A percentile compares a stretch with the other conserved stretches of the same genome.
phyloP scores from a whole-genome alignment of 1,284 basidiomycete species.

The Cutaneotrichosporon arboriforme region DNA sequence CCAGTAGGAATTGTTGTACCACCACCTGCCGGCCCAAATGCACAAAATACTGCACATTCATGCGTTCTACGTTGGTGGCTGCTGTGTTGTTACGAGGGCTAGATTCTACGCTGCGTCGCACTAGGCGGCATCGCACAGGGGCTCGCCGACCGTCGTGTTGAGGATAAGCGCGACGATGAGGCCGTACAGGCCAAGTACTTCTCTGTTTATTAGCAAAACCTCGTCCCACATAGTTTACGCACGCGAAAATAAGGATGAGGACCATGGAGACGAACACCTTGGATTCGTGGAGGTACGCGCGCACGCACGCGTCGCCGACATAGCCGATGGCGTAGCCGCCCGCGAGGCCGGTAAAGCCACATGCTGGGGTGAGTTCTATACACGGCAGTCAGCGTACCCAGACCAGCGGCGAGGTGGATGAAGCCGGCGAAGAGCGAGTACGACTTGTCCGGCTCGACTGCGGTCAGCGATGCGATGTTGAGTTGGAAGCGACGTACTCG shows the following conservation, averaged over 20 bases:
- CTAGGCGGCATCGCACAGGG: slow-evolving; percentile 11
- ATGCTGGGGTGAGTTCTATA: slow-evolving; percentile 7
- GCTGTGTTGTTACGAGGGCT: neutral
- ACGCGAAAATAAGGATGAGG: slow-evolving; percentile 53
- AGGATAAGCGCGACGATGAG: slow-evolving; percentile 55
- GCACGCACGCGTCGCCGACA: slow-evolving; percentile 76
- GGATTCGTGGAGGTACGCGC: slow-evolving; percentile 55
- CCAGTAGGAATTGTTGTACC: slow-evolving; percentile 2
- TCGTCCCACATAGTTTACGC: slow-evolving; percentile 5
- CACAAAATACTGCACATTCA: neutral
- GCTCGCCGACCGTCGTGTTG: slow-evolving; percentile 46
- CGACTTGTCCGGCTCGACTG: slow-evolving; percentile 58
- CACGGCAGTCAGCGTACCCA: slow-evolving; percentile 53
- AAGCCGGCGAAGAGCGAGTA: slow-evolving; percentile 70
- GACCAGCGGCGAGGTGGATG: slow-evolving; percentile 87
- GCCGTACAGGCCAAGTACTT: slow-evolving; percentile 53
- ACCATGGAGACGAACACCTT: slow-evolving; percentile 71
- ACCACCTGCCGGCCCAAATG: neutral
- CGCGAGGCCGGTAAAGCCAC: slow-evolving; percentile 64
- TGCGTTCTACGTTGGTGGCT: slow-evolving; percentile 5
- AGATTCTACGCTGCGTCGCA: slow-evolving; percentile 1
- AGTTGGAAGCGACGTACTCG: slow-evolving; percentile 52
- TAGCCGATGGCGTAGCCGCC: slow-evolving; percentile 97
- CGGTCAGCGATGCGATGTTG: slow-evolving; percentile 18
- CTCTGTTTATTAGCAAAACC: slow-evolving; percentile 15